Evolutionary conservation across 106 monocot genomes (phyloP).

Genomic region (Gastrodia elata): DNA sequence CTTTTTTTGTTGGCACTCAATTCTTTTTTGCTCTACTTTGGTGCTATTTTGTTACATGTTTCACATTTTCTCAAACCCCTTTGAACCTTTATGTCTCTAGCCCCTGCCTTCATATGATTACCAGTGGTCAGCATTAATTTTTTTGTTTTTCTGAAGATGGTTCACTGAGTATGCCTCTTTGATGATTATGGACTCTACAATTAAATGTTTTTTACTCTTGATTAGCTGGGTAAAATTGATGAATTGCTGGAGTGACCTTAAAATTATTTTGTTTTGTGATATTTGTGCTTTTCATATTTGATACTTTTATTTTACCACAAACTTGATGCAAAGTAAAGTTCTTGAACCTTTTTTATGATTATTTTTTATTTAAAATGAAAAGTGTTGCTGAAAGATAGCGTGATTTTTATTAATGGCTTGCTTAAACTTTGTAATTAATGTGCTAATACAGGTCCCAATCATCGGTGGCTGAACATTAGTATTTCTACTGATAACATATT

Average conservation of each 20-base stretch:
- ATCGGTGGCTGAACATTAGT: constrained; percentile 49
- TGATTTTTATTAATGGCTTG: not conserved
- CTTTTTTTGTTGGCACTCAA: not conserved
- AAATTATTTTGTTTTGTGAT: not conserved
- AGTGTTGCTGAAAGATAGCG: not conserved
- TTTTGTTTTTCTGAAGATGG: no score
- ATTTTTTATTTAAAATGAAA: not conserved
- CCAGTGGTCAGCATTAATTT: not conserved
- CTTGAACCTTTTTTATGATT: not conserved
- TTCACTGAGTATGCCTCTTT: no score
- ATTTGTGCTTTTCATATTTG: not conserved
- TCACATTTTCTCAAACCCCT: not conserved
- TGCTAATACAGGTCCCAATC: constrained; percentile 26
- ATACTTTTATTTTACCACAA: not conserved
- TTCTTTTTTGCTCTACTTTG: not conserved
- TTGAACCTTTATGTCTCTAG: not conserved
- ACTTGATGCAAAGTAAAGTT: not conserved
- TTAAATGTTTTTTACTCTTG: not conserved
- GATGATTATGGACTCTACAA: no score
- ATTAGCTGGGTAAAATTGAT: not conserved
- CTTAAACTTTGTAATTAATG: not conserved
- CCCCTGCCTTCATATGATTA: not conserved
- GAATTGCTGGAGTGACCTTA: not conserved
- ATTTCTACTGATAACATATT: not conserved
- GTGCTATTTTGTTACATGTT: not conserved